phyloP scores from a whole-genome alignment of 2,329 filamentous ascomycete species.

The Trichoderma koningii region DNA sequence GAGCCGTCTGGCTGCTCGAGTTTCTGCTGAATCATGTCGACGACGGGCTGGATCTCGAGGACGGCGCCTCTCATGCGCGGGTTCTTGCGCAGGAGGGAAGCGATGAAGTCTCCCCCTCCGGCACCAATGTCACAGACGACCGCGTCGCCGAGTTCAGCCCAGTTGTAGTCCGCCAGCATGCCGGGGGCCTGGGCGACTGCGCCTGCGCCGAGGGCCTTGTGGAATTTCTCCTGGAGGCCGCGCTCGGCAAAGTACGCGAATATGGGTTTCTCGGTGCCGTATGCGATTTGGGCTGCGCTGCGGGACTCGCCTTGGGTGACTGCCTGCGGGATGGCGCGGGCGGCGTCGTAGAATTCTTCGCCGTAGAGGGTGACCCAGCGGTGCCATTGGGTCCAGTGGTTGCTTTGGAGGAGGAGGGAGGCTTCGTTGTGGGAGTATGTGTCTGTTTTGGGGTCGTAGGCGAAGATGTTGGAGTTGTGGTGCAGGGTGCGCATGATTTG shows the following conservation, averaged over 20 bases:
- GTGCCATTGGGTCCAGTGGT: slow-evolving; percentile 50
- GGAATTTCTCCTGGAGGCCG: slow-evolving; percentile 40
- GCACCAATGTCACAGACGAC: slow-evolving; percentile 46
- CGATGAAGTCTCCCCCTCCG: slow-evolving; percentile 44
- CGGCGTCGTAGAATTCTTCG: slow-evolving; percentile 48
- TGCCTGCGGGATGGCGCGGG: slow-evolving; percentile 42
- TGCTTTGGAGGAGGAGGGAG: slow-evolving; percentile 39
- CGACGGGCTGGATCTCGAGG: slow-evolving; percentile 40
- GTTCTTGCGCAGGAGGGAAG: slow-evolving; percentile 38
- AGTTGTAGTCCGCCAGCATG: slow-evolving; percentile 46
- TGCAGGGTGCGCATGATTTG: slow-evolving; percentile 24
- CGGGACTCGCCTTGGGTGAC: slow-evolving; percentile 32
- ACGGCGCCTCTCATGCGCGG: slow-evolving; percentile 39
- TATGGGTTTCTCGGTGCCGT: slow-evolving; percentile 44
- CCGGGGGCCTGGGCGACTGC: slow-evolving; percentile 44
- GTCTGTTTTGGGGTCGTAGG: slow-evolving; percentile 34
- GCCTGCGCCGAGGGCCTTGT: slow-evolving; percentile 43
- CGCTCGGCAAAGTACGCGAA: slow-evolving; percentile 43
- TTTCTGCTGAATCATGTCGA: slow-evolving; percentile 36
- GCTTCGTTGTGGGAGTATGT: slow-evolving; percentile 40
- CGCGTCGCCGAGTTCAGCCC: slow-evolving; percentile 41
- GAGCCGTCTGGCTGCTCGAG: slow-evolving; percentile 36
- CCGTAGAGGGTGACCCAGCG: slow-evolving; percentile 49
- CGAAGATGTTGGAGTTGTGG: slow-evolving; percentile 40
- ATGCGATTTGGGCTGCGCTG: slow-evolving; percentile 44